A percentile compares a stretch with the other conserved stretches of the same genome.
These are phyloP conservation scores for Hypoxylon sp. DNA, from an alignment of 2,329 filamentous ascomycete species.

Conservation along the genomic window DNA sequence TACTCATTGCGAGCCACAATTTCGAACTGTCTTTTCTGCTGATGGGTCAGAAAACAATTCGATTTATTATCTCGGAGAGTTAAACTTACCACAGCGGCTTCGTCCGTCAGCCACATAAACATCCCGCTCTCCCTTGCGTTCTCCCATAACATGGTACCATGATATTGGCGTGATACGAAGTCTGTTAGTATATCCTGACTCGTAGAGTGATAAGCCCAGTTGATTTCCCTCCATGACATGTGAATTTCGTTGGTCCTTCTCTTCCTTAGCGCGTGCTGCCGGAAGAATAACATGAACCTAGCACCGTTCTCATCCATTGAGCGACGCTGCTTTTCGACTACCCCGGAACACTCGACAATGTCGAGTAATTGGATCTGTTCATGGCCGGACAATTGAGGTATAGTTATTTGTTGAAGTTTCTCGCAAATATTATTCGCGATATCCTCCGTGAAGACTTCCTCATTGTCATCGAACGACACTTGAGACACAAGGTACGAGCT, in stretches of 20 bases:
- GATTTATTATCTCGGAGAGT: neutral
- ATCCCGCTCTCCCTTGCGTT: slow-evolving; percentile 88
- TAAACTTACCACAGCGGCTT: slow-evolving; percentile 77
- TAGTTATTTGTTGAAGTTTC: slow-evolving; percentile 78
- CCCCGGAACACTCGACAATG: slow-evolving; percentile 85
- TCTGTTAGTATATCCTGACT: slow-evolving; percentile 93
- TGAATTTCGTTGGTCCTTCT: slow-evolving; percentile 74
- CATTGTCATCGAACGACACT: slow-evolving; percentile 64
- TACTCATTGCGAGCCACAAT: slow-evolving; percentile 94
- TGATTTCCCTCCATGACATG: slow-evolving; percentile 84
- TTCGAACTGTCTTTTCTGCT: slow-evolving; percentile 84
- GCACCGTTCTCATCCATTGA: slow-evolving; percentile 93
- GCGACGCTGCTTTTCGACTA: slow-evolving; percentile 87
- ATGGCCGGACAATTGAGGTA: slow-evolving; percentile 85
- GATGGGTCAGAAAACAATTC: slow-evolving; percentile 26
- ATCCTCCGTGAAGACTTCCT: slow-evolving; percentile 78
- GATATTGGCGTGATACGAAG: slow-evolving; percentile 84
- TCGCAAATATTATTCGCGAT: slow-evolving; percentile 80
- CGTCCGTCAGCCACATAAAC: slow-evolving; percentile 94
- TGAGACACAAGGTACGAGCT: slow-evolving; percentile 58
- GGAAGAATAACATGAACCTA: slow-evolving; percentile 88
- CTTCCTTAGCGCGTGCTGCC: slow-evolving; percentile 81
- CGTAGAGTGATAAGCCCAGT: slow-evolving; percentile 86
- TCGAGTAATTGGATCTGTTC: slow-evolving; percentile 90
- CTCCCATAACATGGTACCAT: slow-evolving; percentile 85